Evolutionary conservation across 169 alveolate genomes (phyloP), one percentile per base, ranked within the genome.

Genomic region (Sarcocystis neurona): DNA sequence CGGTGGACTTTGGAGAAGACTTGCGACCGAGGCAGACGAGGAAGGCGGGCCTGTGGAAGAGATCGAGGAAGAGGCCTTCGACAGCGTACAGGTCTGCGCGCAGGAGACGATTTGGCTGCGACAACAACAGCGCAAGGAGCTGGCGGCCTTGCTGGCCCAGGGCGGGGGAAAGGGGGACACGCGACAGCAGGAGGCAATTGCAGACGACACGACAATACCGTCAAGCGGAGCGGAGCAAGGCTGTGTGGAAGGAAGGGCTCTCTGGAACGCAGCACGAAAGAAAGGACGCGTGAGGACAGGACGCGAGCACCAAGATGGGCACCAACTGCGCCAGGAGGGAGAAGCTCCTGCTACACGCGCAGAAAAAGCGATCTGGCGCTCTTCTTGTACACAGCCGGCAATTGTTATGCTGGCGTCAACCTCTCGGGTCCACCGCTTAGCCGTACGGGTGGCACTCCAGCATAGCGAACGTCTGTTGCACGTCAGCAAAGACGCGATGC

Each of bases 361-460:
- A n/a, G n/a, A n/a, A n/a, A n/a, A n/a, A 15, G 12, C 66, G 12
- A 53, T 23, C 66, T 15, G 66, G 12, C 30, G 66, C 66, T 2
- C 50, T 4, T 23, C 58, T 0, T 27, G 41, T 1, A 47, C 82
- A 6, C 82, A 72, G 82, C 82, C 82, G 3, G 32, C 41, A 6
- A 43, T 53, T 30, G 32, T 72, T 37, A 23, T 72, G 2, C 1
- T 12, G 27, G 82, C 41, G 50, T 30, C 34, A 56, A 72, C 82
- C 10, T 72, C 82, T 1, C 90, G 90, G 0, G 84, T 85, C 32
- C 85, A 85, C 72, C 53, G 90, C 58, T 74, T 85, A 12, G 84
- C 48, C 46, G 84, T 85, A 0, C 47, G 84, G 41, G 82, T 56
- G 15, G 90, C 90, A 2, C 84, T 85, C 30, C 18, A 84, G 34